These are phyloP conservation scores for Sugiyamaella marilandica DNA, from an alignment of 805 yeast species.

Conservation along the genomic window DNA sequence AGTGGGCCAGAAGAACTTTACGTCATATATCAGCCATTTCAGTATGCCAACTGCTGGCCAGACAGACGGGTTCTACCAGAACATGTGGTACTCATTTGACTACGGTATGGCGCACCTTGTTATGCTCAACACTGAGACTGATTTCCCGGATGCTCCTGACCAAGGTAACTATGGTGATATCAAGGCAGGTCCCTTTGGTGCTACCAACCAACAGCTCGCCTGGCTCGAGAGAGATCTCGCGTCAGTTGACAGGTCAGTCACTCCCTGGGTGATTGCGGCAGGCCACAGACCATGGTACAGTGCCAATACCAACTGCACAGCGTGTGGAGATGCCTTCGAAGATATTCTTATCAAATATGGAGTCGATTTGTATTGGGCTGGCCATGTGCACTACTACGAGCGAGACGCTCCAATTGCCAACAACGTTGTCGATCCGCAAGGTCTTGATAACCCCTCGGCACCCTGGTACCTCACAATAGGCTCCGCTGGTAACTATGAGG, in stretches of 20 bases:
- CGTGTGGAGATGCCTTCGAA: conserved; percentile 25
- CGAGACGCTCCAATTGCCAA: conserved; percentile 22
- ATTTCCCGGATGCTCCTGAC: conserved; percentile 21
- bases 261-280: conserved; percentile 27
- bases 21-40: conserved; percentile 27
- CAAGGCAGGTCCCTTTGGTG: conserved; percentile 24
- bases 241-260: conserved; percentile 25
- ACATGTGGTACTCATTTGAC: conserved; percentile 32
- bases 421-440: conserved; percentile 29
- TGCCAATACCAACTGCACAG: conserved; percentile 2
- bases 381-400: conserved; percentile 27
- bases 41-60: conserved; percentile 30
- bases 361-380: conserved; percentile 25
- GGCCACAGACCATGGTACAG: conserved; percentile 34
- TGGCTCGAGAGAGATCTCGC: conserved; percentile 30
- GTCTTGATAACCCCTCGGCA: conserved; percentile 27
- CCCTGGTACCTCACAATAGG: conserved; percentile 32
- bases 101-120: conserved; percentile 31
- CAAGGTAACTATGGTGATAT: conserved; percentile 21
- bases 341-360: conserved; percentile 17
- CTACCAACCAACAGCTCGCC: conserved; percentile 26
- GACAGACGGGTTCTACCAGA: conserved; percentile 1
- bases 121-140: conserved; percentile 30
- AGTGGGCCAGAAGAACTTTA: conserved; percentile 26
- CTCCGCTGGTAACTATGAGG: conserved; percentile 31